Evolutionary conservation across 2,329 filamentous ascomycete genomes (phyloP).

Genomic region (Pyricularia sp.): DNA sequence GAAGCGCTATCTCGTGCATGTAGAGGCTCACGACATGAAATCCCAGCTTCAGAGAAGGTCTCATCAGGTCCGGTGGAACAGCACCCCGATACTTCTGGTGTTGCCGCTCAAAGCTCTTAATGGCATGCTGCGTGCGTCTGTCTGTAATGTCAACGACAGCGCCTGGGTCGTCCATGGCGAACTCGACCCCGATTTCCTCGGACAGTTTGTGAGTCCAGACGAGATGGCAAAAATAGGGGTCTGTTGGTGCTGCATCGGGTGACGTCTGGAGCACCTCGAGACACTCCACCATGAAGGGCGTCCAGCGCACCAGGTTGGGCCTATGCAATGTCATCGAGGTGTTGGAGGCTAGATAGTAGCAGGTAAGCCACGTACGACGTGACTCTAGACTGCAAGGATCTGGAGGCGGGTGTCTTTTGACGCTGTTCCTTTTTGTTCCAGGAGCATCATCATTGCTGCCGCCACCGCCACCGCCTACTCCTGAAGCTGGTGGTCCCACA

Average conservation of each 20-base stretch:
- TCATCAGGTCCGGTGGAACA: slow-evolving; percentile 42
- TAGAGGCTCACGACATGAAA: slow-evolving; percentile 61
- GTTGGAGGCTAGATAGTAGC: slow-evolving; percentile 50
- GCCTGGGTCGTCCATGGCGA: slow-evolving; percentile 56
- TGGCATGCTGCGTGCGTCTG: slow-evolving; percentile 51
- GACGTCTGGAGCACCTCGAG: slow-evolving; percentile 44
- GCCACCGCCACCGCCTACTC: slow-evolving; percentile 9
- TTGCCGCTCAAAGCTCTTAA: slow-evolving; percentile 56
- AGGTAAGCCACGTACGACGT: slow-evolving; percentile 48
- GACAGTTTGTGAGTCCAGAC: slow-evolving; percentile 52
- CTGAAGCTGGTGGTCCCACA: neutral
- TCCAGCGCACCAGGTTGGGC: slow-evolving; percentile 51
- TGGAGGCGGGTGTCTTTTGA: slow-evolving; percentile 29
- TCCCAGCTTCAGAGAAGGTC: slow-evolving; percentile 50
- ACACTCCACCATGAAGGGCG: slow-evolving; percentile 51
- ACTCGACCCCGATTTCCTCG: slow-evolving; percentile 59
- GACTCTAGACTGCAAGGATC: slow-evolving; percentile 46
- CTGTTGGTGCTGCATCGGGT: slow-evolving; percentile 44
- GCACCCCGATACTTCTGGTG: slow-evolving; percentile 48
- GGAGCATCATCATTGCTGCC: neutral
- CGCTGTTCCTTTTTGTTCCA: neutral
- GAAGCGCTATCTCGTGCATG: slow-evolving; percentile 67
- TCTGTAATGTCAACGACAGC: slow-evolving; percentile 48
- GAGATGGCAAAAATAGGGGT: slow-evolving; percentile 48
- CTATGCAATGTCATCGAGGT: slow-evolving; percentile 53